Evolutionary conservation across 2,329 filamentous ascomycete genomes (phyloP), one percentile per base, ranked within the genome.

Genomic region (Tolypocladium pustulatum): DNA sequence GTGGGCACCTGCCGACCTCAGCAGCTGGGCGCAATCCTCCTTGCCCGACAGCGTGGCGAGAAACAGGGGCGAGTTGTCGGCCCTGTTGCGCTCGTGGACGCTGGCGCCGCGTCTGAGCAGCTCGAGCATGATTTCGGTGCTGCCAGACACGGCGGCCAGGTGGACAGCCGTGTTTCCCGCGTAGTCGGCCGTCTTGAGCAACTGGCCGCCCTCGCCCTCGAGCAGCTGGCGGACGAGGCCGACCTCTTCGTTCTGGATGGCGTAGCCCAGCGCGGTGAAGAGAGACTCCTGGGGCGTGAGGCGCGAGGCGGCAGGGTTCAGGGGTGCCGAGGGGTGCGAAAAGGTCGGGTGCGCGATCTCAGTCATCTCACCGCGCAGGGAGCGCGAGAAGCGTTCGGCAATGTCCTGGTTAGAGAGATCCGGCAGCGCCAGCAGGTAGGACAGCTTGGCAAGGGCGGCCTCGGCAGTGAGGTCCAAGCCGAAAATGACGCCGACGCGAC

Each of bases 391-490:
- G 61, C 81, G 80, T 61, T 77, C 78, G 4, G 85, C 80, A 34
- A 96, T 85, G 27, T 90, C 86, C 57, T 81, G 76, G 9, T 82
- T 78, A 0, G 81, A 80, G n/a, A 88, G 77, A 37, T 78, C 80
- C 1, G 88, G 85, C 4, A 81, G 71, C 5, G 89, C 88, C 22
- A 96, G 81, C 3, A 96, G 81, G 71, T 95, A 96, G 1, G 90
- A 90, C 34, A 97, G 81, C 73, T 97, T 97, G 25, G 92, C 94
- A 64, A 96, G 82, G 7, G 92, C 92, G 3, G 90, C 92, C 75
- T 97, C 92, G 27, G 89, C 89, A 0, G 92, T 97, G 74, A 96
- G 81, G 68, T 96, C 91, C 64, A 92, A 84, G 7, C 92, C 92
- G 64, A 94, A 92, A 37, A 96, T 90, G 55, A 97, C 90, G 38